A percentile compares a stretch with the other conserved stretches of the same genome.
These are phyloP conservation scores for Sporothrix globosa DNA, from an alignment of 2,329 filamentous ascomycete species.

Conservation along the genomic window DNA sequence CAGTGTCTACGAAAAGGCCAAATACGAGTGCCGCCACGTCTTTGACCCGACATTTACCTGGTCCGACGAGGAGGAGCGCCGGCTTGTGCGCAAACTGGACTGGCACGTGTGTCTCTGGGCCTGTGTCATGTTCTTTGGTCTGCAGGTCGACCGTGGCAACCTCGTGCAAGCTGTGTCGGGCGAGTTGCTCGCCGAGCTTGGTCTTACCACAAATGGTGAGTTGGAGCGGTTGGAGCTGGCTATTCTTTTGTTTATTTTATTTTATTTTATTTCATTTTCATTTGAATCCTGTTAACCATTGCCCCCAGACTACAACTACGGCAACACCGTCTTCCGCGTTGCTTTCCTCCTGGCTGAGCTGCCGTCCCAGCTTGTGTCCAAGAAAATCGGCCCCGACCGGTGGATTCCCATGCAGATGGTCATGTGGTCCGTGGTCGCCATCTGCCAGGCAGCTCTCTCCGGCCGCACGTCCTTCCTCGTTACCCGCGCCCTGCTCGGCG, in stretches of 20 bases:
- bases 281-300: neutral
- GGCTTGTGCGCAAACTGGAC: conserved; percentile 54
- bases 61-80: conserved; percentile 57
- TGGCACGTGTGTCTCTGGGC: conserved; percentile 49
- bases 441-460: conserved; percentile 41
- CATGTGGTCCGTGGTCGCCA: conserved; percentile 44
- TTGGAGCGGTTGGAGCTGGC: too few species aligned
- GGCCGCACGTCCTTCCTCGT: conserved; percentile 41
- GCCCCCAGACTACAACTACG: conserved; percentile 53
- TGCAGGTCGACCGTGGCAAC: conserved; percentile 65
- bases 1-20: conserved; percentile 43
- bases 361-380: conserved; percentile 63
- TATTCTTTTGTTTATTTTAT: neutral
- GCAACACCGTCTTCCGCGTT: conserved; percentile 58
- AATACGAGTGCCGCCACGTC: conserved; percentile 59
- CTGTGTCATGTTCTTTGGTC: conserved; percentile 64
- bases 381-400: conserved; percentile 49
- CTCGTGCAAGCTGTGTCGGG: conserved; percentile 62
- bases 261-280: neutral
- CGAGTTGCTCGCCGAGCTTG: conserved; percentile 61
- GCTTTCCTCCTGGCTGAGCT: conserved; percentile 61
- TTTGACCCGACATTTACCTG: conserved; percentile 59
- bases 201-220: conserved; percentile 50
- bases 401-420: conserved; percentile 47
- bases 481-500: conserved; percentile 43